These are phyloP conservation scores for Aspergillus neoniger DNA, from an alignment of 2,329 filamentous ascomycete species.

Conservation along the genomic window DNA sequence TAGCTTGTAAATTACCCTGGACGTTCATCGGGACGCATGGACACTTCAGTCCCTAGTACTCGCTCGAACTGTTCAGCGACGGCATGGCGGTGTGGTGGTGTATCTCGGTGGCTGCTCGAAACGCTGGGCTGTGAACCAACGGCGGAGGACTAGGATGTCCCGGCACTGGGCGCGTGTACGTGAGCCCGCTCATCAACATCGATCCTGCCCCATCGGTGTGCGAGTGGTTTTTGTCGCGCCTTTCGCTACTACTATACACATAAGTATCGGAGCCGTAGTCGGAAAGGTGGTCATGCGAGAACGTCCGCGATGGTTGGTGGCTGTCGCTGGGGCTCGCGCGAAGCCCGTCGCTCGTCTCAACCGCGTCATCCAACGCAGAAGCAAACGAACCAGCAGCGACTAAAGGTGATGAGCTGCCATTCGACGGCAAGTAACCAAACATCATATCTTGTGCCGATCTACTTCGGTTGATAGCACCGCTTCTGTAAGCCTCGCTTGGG, in stretches of 20 bases:
- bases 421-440: slow-evolving; percentile 32
- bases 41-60: background rate
- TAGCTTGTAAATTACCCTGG: background rate
- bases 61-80: background rate
- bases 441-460: slow-evolving; percentile 32
- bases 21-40: background rate
- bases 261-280: slow-evolving; percentile 41
- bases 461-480: slow-evolving; percentile 21
- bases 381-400: slow-evolving; percentile 16
- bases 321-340: slow-evolving; percentile 11
- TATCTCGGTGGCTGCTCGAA: slow-evolving; percentile 17
- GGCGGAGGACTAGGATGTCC: background rate
- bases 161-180: slow-evolving; percentile 39
- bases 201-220: slow-evolving; percentile 26
- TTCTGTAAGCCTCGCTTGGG: slow-evolving; percentile 25
- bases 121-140: slow-evolving; percentile 5
- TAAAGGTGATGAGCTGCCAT: slow-evolving; percentile 18
- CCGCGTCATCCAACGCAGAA: slow-evolving; percentile 19
- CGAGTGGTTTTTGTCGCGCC: slow-evolving; percentile 32
- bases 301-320: slow-evolving; percentile 19
- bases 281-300: slow-evolving; percentile 29
- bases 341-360: slow-evolving; percentile 25
- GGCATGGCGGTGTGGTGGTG: slow-evolving; percentile 15
- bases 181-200: slow-evolving; percentile 44
- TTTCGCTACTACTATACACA: slow-evolving; percentile 39